Conservation (phyloP, 2,329 filamentous ascomycete genomes). For the Rachicladosporium sp. region DNA sequence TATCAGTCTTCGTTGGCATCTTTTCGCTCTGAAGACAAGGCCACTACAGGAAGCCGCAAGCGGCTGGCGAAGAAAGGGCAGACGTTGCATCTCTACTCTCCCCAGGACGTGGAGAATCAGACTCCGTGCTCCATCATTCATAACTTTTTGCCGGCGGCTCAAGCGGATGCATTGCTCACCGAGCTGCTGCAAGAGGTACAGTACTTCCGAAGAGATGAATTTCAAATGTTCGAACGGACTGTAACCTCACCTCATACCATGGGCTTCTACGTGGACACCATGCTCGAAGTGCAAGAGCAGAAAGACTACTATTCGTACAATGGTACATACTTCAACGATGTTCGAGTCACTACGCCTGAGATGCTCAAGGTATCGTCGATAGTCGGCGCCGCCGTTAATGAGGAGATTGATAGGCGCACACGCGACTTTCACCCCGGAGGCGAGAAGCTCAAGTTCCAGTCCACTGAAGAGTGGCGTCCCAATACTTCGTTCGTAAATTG, state of each 20-base stretch:
- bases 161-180: conserved; percentile 60
- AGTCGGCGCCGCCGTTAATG: conserved; percentile 66
- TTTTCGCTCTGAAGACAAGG: conserved; percentile 8
- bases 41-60: conserved; percentile 6
- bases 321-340: conserved; percentile 60
- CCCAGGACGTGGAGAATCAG: conserved; percentile 65
- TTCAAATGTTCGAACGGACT: conserved; percentile 79
- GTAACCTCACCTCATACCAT: conserved; percentile 77
- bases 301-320: conserved; percentile 79
- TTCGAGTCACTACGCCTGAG: conserved; percentile 63
- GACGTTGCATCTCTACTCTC: conserved; percentile 73
- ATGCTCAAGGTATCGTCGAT: conserved; percentile 56
- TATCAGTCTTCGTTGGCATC: conserved; percentile 32
- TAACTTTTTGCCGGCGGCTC: conserved; percentile 64
- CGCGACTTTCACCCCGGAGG: conserved; percentile 52
- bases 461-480: conserved; percentile 59
- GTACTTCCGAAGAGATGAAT: conserved; percentile 58
- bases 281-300: conserved; percentile 56
- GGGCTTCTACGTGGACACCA: conserved; percentile 68
- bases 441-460: conserved; percentile 67
- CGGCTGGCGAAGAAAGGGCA: conserved; percentile 61
- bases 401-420: conserved; percentile 62
- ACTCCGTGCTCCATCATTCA: conserved; percentile 89
- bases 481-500: conserved; percentile 94
- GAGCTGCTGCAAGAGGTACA: conserved; percentile 66